phyloP scores from a whole-genome alignment of 83 land plant genomes.

The Diphasiastrum complanatum region DNA sequence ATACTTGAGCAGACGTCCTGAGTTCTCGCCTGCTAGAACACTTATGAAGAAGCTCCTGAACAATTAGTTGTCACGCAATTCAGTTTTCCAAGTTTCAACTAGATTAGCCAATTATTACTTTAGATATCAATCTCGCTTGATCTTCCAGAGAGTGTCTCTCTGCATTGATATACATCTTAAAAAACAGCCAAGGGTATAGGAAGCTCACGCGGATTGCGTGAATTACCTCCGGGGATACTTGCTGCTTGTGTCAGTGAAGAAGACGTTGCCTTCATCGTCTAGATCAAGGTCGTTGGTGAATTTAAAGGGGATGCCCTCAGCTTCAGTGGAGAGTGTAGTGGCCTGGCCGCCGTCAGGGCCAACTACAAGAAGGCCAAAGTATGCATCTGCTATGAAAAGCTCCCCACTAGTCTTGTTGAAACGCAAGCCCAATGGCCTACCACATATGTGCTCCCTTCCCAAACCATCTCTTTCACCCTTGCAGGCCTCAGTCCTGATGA shows the following conservation, averaged over 20 bases:
- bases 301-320: slow-evolving; percentile 60
- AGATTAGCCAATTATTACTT: no score
- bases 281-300: slow-evolving; percentile 75
- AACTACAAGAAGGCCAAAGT: slow-evolving; percentile 58
- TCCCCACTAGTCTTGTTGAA: slow-evolving; percentile 64
- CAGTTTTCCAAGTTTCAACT: not conserved
- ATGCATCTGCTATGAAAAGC: slow-evolving; percentile 79
- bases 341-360: slow-evolving; percentile 77
- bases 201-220: not conserved
- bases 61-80: not conserved
- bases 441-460: slow-evolving; percentile 66
- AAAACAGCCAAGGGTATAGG: not conserved
- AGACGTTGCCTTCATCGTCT: slow-evolving; percentile 72
- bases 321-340: slow-evolving; percentile 43
- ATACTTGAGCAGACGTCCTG: slow-evolving; percentile 59
- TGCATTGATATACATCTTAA: not conserved
- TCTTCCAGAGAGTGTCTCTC: no score
- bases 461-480: no score
- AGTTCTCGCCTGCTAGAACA: slow-evolving; percentile 48
- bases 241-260: slow-evolving; percentile 73
- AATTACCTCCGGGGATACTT: slow-evolving; percentile 59
- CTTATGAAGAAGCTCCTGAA: slow-evolving; percentile 63
- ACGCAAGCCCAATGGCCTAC: slow-evolving; percentile 69
- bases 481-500: no score
- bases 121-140: no score